These are phyloP conservation scores for Fusarium buxicola DNA, from an alignment of 2,329 filamentous ascomycete genomes.

Conservation along the genomic window DNA sequence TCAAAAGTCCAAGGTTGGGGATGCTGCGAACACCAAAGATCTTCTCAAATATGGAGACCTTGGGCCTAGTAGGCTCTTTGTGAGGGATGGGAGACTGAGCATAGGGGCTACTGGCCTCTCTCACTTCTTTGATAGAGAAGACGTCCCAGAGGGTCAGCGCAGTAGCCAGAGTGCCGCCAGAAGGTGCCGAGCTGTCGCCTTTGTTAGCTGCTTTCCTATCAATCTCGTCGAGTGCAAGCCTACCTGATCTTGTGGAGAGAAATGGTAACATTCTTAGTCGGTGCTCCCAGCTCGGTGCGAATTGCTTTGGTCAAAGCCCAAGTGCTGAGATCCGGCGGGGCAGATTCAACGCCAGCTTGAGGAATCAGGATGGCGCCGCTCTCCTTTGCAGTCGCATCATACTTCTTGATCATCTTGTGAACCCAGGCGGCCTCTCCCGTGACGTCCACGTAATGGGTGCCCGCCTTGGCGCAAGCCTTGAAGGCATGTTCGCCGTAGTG, in stretches of 20 bases:
- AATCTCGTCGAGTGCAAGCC: slow-evolving; percentile 22
- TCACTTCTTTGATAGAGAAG: slow-evolving; percentile 62
- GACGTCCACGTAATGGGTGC: slow-evolving; percentile 73
- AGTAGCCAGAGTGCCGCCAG: slow-evolving; percentile 77
- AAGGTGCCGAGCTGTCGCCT: slow-evolving; percentile 55
- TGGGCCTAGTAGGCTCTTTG: slow-evolving; percentile 45
- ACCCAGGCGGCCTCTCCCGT: slow-evolving; percentile 72
- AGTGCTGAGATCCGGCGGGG: slow-evolving; percentile 69
- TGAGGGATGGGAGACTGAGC: slow-evolving; percentile 68
- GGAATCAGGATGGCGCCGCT: slow-evolving; percentile 71
- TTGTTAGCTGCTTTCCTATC: slow-evolving; percentile 11
- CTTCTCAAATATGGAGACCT: slow-evolving; percentile 53
- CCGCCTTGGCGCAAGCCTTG: slow-evolving; percentile 70
- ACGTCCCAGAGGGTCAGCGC: slow-evolving; percentile 69
- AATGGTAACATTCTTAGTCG: slow-evolving; percentile 66
- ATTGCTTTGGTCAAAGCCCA: slow-evolving; percentile 65
- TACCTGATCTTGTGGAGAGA: slow-evolving; percentile 59
- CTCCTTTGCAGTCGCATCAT: slow-evolving; percentile 63
- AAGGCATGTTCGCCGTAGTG: slow-evolving; percentile 68
- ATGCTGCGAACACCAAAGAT: slow-evolving; percentile 63
- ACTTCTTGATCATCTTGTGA: slow-evolving; percentile 69
- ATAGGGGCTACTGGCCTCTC: slow-evolving; percentile 61
- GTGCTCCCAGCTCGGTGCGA: slow-evolving; percentile 60
- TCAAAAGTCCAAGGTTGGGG: slow-evolving; percentile 66
- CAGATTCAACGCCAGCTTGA: slow-evolving; percentile 72